A percentile compares a stretch with the other conserved stretches of the same genome.
Evolutionary conservation across 2,329 filamentous ascomycete genomes (phyloP).

Genomic region (Pestalotiopsis sp.): DNA sequence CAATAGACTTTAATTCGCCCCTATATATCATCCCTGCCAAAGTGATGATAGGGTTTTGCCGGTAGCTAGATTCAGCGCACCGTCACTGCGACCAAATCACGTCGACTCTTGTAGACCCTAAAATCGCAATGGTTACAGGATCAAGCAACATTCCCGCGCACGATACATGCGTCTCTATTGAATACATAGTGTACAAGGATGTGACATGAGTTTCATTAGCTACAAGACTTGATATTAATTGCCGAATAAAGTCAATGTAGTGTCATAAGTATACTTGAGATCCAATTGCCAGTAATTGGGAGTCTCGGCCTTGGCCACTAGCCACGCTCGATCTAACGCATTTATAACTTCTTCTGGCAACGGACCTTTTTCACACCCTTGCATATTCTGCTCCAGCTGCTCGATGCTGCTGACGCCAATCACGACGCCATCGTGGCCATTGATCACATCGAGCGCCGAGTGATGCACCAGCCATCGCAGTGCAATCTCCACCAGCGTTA

Average conservation of each 20-base stretch:
- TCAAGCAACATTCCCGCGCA: too few relatives aligned
- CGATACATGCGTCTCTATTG: too few relatives aligned
- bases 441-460: slow-evolving; percentile 56
- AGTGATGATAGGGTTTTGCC: too few relatives aligned
- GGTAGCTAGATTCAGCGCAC: too few relatives aligned
- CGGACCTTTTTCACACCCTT: slow-evolving; percentile 67
- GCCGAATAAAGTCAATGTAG: slow-evolving; percentile 60
- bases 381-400: slow-evolving; percentile 61
- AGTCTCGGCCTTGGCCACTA: slow-evolving; percentile 62
- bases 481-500: slow-evolving; percentile 73
- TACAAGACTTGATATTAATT: slow-evolving; percentile 18
- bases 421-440: slow-evolving; percentile 58
- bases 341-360: slow-evolving; percentile 76
- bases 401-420: slow-evolving; percentile 60
- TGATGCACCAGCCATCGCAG: slow-evolving; percentile 77
- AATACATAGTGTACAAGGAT: too few relatives aligned
- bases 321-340: slow-evolving; percentile 78
- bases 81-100: too few relatives aligned
- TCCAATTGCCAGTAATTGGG: slow-evolving; percentile 60
- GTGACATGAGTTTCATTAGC: too few relatives aligned
- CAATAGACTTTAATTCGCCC: too few relatives aligned
- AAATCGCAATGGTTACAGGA: too few relatives aligned
- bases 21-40: too few relatives aligned
- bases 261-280: slow-evolving; percentile 68
- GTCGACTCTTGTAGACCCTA: too few relatives aligned